phyloP scores from a whole-genome alignment of 768 basidiomycete species.

The Amanita rubescens region DNA sequence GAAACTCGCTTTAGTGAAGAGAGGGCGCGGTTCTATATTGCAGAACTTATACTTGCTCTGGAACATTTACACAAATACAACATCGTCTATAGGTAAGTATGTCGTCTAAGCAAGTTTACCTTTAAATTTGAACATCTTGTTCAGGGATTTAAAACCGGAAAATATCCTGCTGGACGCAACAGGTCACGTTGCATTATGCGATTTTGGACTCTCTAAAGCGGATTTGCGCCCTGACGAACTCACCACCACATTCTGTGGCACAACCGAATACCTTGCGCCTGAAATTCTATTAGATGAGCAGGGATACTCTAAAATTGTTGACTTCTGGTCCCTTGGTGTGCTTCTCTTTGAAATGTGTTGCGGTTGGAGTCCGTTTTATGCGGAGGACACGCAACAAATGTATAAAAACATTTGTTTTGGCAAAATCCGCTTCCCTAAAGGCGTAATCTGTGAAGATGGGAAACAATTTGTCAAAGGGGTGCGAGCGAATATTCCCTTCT shows the following conservation, averaged over 20 bases:
- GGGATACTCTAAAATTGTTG: constrained; percentile 96
- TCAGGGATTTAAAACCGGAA: constrained; percentile 93
- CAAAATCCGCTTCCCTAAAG: constrained; percentile 96
- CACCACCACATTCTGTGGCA: constrained; percentile 99
- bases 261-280: constrained; percentile 96
- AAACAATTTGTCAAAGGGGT: constrained; percentile 99
- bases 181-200: constrained; percentile 96
- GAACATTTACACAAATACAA: constrained; percentile 98
- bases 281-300: constrained; percentile 98
- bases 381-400: constrained; percentile 99
- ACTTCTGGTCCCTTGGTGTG: constrained; percentile 97
- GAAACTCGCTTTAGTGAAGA: constrained; percentile 94
- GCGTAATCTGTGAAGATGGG: constrained; percentile 94
- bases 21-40: constrained; percentile 91
- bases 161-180: constrained; percentile 98
- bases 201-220: constrained; percentile 96
- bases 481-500: constrained; percentile 40
- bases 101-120: constrained; percentile 4
- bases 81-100: constrained; percentile 80
- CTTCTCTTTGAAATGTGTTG: constrained; percentile 99
- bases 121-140: constrained; percentile 1
- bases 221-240: constrained; percentile 89
- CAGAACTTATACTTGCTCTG: constrained; percentile 89
- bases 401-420: constrained; percentile 99
- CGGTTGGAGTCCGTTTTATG: constrained; percentile 99